Evolutionary conservation across 140 eudicot genomes (phyloP).

Genomic region (Stevia rebaudiana): DNA sequence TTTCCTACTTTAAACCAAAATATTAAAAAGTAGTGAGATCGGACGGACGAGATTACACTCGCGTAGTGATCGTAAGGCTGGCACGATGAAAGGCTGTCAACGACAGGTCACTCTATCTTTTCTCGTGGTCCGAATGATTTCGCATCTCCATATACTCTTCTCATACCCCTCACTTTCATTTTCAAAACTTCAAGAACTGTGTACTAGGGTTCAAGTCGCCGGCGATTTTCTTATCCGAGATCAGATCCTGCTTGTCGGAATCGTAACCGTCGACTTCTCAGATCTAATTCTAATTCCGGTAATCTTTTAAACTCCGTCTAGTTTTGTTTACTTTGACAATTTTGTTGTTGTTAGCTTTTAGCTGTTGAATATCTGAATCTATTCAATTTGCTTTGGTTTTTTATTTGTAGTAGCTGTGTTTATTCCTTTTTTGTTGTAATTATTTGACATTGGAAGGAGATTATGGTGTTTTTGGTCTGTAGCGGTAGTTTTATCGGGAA

Average conservation of each 20-base stretch:
- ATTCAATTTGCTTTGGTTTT: background rate
- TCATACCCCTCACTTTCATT: conserved; percentile 14
- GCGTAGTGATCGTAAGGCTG: conserved; percentile 8
- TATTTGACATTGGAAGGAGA: background rate
- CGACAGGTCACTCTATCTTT: conserved; percentile 37
- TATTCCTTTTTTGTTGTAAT: background rate
- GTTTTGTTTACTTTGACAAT: conserved; percentile 16
- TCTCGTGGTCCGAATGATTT: conserved; percentile 29
- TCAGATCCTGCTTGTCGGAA: conserved; percentile 5
- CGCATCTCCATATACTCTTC: conserved; percentile 28
- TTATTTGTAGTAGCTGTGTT: background rate
- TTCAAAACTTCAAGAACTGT: conserved; percentile 19
- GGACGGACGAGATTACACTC: conserved; percentile 5
- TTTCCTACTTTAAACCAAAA: background rate
- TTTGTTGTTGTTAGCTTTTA: background rate
- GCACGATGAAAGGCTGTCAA: conserved; percentile 32
- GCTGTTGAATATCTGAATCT: conserved; percentile 24
- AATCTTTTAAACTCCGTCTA: background rate
- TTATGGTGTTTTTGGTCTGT: background rate
- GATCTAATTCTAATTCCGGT: conserved; percentile 23
- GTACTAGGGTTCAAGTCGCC: conserved; percentile 21
- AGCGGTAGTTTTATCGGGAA: background rate
- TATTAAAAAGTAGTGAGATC: background rate
- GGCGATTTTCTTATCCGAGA: conserved; percentile 16
- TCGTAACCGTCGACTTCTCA: conserved; percentile 8